Conservation (phyloP, 108 stramenopile genomes). For the Cyclotella atomus region DNA sequence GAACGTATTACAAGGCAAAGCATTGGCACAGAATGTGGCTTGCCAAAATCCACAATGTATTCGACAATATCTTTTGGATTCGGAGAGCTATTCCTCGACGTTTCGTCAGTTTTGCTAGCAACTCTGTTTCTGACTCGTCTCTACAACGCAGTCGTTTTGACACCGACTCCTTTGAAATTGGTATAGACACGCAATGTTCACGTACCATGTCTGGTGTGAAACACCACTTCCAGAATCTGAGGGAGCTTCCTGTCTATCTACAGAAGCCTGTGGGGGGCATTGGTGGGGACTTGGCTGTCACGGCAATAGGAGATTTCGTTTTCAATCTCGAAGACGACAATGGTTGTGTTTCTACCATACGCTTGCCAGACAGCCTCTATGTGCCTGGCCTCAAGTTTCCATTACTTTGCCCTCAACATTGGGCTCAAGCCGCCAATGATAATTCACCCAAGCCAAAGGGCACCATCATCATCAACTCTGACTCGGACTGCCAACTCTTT, state of each 20-base stretch:
- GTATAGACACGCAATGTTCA: constrained; percentile 23
- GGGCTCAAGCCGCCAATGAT: background rate
- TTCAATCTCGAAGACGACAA: constrained; percentile 17
- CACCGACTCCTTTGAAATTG: constrained; percentile 22
- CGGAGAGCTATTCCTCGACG: background rate
- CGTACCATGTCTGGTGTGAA: constrained; percentile 8
- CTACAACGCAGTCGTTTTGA: background rate
- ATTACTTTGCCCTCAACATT: background rate
- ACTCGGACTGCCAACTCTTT: background rate
- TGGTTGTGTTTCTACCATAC: background rate
- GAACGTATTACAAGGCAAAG: background rate
- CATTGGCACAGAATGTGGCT: background rate
- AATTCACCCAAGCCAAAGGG: background rate
- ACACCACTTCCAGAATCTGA: constrained; percentile 5
- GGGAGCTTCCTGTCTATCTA: background rate
- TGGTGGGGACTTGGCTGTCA: too few species aligned
- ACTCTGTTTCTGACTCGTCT: background rate
- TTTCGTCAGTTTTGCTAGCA: background rate
- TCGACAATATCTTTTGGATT: background rate
- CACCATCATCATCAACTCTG: background rate
- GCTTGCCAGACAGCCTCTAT: constrained; percentile 1
- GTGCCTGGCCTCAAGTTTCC: background rate
- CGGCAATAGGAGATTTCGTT: background rate
- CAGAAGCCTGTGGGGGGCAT: background rate
- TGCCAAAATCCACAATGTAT: background rate